Percentiles rank a stretch among this genome's conserved stretches.
phyloP scores from a whole-genome alignment of 1,139 yeast species.

The Arxiozyma telluris region DNA sequence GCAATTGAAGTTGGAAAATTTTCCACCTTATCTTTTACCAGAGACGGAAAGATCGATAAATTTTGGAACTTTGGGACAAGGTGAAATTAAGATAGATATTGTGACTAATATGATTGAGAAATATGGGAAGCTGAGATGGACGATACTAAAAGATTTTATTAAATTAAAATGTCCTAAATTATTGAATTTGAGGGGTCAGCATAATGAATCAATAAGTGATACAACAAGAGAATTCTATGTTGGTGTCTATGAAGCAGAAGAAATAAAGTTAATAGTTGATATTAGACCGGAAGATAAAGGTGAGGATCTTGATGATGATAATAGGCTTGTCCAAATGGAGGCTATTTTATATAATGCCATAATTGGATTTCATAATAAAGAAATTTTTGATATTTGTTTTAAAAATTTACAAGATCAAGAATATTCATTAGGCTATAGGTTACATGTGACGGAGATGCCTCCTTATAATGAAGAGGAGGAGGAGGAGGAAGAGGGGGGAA shows the following conservation, averaged over 20 bases:
- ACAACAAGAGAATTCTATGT: conserved; percentile 30
- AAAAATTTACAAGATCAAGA: conserved; percentile 22
- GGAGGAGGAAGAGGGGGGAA: not conserved
- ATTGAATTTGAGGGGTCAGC: conserved; percentile 10
- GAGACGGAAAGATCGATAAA: conserved; percentile 10
- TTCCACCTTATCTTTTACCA: conserved; percentile 28
- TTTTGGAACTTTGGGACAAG: not conserved
- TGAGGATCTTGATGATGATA: conserved; percentile 3
- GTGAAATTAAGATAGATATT: conserved; percentile 7
- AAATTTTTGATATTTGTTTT: conserved; percentile 21
- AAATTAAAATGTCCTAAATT: conserved; percentile 27
- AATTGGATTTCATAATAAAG: conserved; percentile 27
- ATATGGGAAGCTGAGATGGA: conserved; percentile 29
- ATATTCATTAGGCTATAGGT: conserved; percentile 22
- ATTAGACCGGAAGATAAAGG: conserved; percentile 1
- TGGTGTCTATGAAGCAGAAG: conserved; percentile 29
- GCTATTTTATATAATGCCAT: conserved; percentile 26
- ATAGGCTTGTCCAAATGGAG: conserved; percentile 6
- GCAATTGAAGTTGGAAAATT: conserved; percentile 26
- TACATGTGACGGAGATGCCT: conserved; percentile 20
- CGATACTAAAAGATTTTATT: conserved; percentile 28
- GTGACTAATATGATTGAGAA: conserved; percentile 18
- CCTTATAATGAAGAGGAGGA: conserved; percentile 15
- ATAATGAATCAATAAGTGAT: conserved; percentile 6
- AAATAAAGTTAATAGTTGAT: conserved; percentile 17